Base-by-base conservation (phyloP, 2,329 filamentous ascomycete genomes). In the Colletotrichum sp. region DNA sequence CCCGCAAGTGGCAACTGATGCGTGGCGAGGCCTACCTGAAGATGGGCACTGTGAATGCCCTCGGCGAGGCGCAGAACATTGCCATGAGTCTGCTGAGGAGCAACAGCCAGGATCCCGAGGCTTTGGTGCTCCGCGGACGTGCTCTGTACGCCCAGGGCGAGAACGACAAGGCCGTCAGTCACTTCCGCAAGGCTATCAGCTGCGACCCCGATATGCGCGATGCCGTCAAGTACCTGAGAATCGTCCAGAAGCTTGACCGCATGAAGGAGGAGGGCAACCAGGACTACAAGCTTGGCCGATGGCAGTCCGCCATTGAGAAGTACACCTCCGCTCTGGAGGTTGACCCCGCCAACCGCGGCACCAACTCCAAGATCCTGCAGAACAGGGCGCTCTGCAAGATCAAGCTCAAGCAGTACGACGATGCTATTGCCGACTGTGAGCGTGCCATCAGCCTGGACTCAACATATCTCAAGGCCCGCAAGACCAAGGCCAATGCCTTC, bases 201-300 rank as follows among this genome's bases (percentile, higher is more conserved):
- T 95, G 96, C 84, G 97, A 99, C 80, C 97, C 97, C 11, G 97
- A 99, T 84, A 97, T 95, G 88, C 93, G 92, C 80, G 93, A 95
- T 78, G 96, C 96, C 9, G 92, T 98, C 80, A 98, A 96, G 87
- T 96, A 95, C 87, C 89, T 99, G 76, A 92, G 95, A 77, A 94
- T 95, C 83, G 95, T 98, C 61, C 96, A 98, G 87, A 98, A 96
- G 86, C 91, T 99, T 27, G 95, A 98, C 81, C 92, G 95, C 77
- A 96, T 95, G 90, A 99, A 99, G 89, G 94, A 97, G 79, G 95
- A 98, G 81, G 97, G 97, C 76, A 99, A 99, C 84, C 85, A 88
- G 8, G 93, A 96, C 27, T 99, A 98, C 91, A 99, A 98, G 88
- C 91, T 93, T 70, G 94, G 94, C 77, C 91, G 93, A 75, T 97